Evolutionary conservation across 129 eudicot genomes (phyloP).

Genomic region (Kitagawia praeruptora): DNA sequence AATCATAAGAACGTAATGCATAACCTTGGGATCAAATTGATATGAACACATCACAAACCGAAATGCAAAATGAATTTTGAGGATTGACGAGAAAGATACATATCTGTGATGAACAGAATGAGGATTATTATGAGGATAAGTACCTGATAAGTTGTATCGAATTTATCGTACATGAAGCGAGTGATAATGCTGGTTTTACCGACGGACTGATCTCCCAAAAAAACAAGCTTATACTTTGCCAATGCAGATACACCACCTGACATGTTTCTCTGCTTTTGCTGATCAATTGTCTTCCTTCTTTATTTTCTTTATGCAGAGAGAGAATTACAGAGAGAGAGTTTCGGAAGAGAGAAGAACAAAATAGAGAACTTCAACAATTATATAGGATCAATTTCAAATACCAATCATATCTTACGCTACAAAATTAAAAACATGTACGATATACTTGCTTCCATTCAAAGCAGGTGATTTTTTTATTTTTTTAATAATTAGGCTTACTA

Average conservation of each 20-base stretch:
- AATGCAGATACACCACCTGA: conserved; percentile 25
- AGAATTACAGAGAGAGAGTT: neutral
- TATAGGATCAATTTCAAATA: neutral
- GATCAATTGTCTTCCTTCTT: neutral
- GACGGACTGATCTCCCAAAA: conserved; percentile 84
- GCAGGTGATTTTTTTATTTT: too few species aligned
- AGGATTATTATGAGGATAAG: neutral
- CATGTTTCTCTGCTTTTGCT: neutral
- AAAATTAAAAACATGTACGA: neutral
- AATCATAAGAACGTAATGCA: too few species aligned
- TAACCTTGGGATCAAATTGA: too few species aligned
- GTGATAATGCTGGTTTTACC: conserved; percentile 91
- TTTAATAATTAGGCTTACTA: too few species aligned
- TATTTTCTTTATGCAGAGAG: neutral
- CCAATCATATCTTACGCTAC: neutral
- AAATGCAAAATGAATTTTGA: too few species aligned
- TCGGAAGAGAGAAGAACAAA: neutral
- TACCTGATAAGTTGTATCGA: conserved; percentile 80
- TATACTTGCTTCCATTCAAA: too few species aligned
- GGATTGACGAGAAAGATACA: too few species aligned
- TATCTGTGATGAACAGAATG: too few species aligned
- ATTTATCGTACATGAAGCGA: conserved; percentile 82
- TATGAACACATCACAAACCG: too few species aligned
- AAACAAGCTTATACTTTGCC: conserved; percentile 72
- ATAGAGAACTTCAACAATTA: neutral